These are phyloP conservation scores for Anisodus tanguticus DNA, from an alignment of 257 asterid genomes.

Conservation along the genomic window DNA sequence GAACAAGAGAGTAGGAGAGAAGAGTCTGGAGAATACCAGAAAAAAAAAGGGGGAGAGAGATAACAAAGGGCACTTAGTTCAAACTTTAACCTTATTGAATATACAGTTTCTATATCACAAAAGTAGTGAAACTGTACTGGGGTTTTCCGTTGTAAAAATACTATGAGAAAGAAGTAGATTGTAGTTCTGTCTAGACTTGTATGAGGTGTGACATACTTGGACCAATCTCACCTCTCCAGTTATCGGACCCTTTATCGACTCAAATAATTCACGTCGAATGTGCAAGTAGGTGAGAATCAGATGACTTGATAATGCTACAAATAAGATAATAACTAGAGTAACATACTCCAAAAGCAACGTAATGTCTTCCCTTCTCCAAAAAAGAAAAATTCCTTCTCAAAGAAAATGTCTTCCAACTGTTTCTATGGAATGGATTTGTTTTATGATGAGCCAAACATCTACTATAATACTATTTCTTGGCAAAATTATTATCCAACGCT, in stretches of 20 bases:
- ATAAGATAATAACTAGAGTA: not conserved
- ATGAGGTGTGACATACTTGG: not conserved
- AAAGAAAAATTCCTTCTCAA: too few species aligned
- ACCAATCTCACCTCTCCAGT: slow-evolving; percentile 10
- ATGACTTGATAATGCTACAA: slow-evolving; percentile 16
- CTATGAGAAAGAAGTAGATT: not conserved
- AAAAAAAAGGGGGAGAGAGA: not conserved
- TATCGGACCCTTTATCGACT: not conserved
- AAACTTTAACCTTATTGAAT: not conserved
- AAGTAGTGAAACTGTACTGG: not conserved
- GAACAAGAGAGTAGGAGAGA: not conserved
- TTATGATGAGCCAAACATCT: not conserved
- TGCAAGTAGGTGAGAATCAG: slow-evolving; percentile 9
- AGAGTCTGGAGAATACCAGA: not conserved
- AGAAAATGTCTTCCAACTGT: not conserved
- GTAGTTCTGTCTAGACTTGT: slow-evolving; percentile 5
- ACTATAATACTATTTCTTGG: slow-evolving; percentile 9
- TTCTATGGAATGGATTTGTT: not conserved
- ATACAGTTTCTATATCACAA: not conserved
- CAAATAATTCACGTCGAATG: slow-evolving; percentile 10
- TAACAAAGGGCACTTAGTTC: not conserved
- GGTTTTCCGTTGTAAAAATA: not conserved
- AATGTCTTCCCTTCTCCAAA: too few species aligned
- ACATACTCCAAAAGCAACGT: not conserved
- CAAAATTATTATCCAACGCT: not conserved